Conservation (phyloP, 23 red algal genomes). For the Agarophyton chilense region DNA sequence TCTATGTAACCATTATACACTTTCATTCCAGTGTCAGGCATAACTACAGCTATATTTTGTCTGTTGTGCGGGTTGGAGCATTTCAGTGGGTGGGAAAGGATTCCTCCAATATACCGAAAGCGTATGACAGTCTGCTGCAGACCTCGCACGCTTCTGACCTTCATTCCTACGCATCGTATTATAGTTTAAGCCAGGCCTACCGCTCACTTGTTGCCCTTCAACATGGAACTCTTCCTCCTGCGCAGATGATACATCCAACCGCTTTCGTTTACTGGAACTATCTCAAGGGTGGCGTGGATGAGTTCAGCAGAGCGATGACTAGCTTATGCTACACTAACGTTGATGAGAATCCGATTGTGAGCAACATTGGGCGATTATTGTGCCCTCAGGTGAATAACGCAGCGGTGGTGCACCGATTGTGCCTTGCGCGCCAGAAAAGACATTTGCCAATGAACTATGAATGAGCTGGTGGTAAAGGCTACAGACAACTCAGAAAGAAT, state of each 20-base stretch:
- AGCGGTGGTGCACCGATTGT: background rate
- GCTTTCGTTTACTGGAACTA: conserved; percentile 14
- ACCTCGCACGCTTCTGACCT: conserved; percentile 7
- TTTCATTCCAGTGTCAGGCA: background rate
- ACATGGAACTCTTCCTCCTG: background rate
- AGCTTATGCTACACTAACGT: background rate
- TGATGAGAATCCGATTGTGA: conserved; percentile 2
- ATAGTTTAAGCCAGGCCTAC: conserved; percentile 1
- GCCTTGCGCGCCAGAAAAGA: background rate
- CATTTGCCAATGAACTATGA: background rate
- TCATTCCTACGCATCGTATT: background rate
- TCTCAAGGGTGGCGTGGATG: background rate
- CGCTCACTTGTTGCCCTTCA: background rate
- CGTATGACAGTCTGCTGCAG: background rate
- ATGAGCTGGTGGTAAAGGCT: background rate
- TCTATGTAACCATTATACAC: background rate
- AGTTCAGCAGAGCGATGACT: conserved; percentile 17
- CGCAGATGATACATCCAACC: conserved; percentile 14
- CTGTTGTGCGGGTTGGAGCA: background rate
- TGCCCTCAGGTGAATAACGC: conserved; percentile 20
- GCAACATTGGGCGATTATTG: background rate
- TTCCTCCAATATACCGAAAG: background rate
- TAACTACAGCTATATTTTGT: background rate
- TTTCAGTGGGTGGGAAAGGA: conserved; percentile 16
- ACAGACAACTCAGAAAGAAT: background rate